Evolutionary conservation across 768 basidiomycete genomes (phyloP), one percentile per base, ranked within the genome.

Genomic region (Phanerochaete sordida): DNA sequence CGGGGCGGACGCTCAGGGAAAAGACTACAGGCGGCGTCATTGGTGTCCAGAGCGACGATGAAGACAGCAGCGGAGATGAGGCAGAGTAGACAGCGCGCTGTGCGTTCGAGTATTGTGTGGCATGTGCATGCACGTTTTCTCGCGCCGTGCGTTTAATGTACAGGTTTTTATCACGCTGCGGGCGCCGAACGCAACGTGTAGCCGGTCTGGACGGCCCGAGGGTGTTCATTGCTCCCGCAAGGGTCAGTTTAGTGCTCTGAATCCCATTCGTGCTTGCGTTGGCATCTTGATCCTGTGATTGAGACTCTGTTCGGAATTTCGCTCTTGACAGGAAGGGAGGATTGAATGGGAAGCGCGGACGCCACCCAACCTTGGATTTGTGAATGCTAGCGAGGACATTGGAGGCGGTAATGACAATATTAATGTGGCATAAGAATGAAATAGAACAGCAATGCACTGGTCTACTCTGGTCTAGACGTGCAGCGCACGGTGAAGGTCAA

Each of bases 1-100:
- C 88, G 2, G 93, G 93, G 0, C 82, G 80, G 64, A 77, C 76
- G 11, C 62, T 95, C 44, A 84, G 79, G 69, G 90, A 90, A 68
- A 87, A 80, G 66, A 77, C 79, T 35, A 77, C 81, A 3, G 86
- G 82, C 2, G 90, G 87, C n/a, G 76, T 92, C 9, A 76, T 91
- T 49, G 87, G 88, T 27, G 81, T 93, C 24, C 79, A 72, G 1
- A 83, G 77, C 60, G 90, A 93, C 57, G 82, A 85, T 26, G 92
- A 93, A 70, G 87, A 84, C 62, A 84, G 81, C 58, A 83, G 79
- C 1, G 79, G 75, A 1, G 84, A 75, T 13, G 81, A 75, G 11
- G 79, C 70, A 12, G 58, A 59, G 23, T 58, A 54, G 53, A 33
- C 51, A 26, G 46, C 46, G 26, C 23, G 46, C 19, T 43, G 8